Percentiles rank a stretch among this genome's conserved stretches.
Conservation (phyloP, 2,329 filamentous ascomycete genomes). For the Fusarium ambrosium region DNA sequence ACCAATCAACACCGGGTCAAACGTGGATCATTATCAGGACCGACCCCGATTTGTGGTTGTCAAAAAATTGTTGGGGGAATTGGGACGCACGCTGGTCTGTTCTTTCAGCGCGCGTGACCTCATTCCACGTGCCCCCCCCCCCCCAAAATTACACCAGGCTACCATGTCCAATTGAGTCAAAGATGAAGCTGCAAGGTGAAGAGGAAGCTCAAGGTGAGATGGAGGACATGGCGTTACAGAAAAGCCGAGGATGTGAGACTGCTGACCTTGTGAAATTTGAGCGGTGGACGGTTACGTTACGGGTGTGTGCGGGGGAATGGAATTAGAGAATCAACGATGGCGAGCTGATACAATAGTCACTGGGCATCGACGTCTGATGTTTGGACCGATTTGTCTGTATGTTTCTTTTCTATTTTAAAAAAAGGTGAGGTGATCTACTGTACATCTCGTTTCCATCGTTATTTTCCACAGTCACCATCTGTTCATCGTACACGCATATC, state of each 20-base stretch:
- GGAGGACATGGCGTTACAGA: background rate
- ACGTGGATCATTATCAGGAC: constrained; percentile 34
- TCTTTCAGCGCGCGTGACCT: constrained; percentile 38
- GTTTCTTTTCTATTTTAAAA: background rate
- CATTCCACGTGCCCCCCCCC: constrained; percentile 23
- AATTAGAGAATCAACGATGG: constrained; percentile 20
- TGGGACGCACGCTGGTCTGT: constrained; percentile 31
- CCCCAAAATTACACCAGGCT: constrained; percentile 17
- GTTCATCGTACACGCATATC: constrained; percentile 18
- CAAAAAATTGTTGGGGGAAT: constrained; percentile 39
- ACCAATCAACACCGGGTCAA: constrained; percentile 36
- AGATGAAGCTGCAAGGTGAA: background rate
- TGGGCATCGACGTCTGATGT: constrained; percentile 18
- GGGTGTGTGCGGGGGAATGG: background rate
- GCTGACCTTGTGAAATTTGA: background rate
- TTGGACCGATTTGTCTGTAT: background rate
- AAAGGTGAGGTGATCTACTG: constrained; percentile 27
- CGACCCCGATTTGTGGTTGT: constrained; percentile 18
- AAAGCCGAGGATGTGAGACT: constrained; percentile 28
- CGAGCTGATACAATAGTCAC: constrained; percentile 10
- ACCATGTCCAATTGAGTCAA: constrained; percentile 8
- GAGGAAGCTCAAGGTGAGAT: background rate
- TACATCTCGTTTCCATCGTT: constrained; percentile 19
- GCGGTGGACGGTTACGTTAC: background rate
- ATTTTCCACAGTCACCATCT: constrained; percentile 18